phyloP scores from a whole-genome alignment of 345 rosid genomes.

The Conringia planisiliqua region DNA sequence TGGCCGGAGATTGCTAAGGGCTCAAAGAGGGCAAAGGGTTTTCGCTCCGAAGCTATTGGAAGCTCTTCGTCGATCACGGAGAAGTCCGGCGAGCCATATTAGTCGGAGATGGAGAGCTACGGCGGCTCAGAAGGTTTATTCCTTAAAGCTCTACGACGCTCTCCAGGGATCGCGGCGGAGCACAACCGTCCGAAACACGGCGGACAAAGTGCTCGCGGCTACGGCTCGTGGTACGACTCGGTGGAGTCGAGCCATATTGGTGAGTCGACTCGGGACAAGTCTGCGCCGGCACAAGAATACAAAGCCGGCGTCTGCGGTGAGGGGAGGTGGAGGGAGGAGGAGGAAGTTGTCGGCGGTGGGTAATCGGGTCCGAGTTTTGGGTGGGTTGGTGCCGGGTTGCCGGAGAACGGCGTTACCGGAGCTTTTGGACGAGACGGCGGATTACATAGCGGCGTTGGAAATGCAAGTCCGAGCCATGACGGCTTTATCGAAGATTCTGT shows the following conservation, averaged over 20 bases:
- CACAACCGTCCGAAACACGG: conserved; percentile 71
- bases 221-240: conserved; percentile 82
- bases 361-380: conserved; percentile 60
- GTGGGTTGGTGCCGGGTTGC: conserved; percentile 97
- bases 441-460: conserved; percentile 93
- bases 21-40: conserved; percentile 15
- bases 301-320: conserved; percentile 28
- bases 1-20: conserved; percentile 3
- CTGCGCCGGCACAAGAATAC: conserved; percentile 49
- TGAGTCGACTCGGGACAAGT: conserved; percentile 60
- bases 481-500: conserved; percentile 49
- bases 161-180: conserved; percentile 48
- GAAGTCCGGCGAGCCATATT: conserved; percentile 1
- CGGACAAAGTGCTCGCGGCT: conserved; percentile 70
- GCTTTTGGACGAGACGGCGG: conserved; percentile 87
- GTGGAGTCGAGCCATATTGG: conserved; percentile 94
- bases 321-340: conserved; percentile 41
- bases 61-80: conserved; percentile 21
- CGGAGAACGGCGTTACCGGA: conserved; percentile 79
- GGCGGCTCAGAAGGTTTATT: conserved; percentile 62
- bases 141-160: conserved; percentile 71
- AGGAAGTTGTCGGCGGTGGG: conserved; percentile 61
- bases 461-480: conserved; percentile 96
- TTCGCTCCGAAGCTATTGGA: conserved; percentile 23
- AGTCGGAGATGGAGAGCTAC: conserved; percentile 61